These are phyloP conservation scores for Aurifilum marmelostoma DNA, from an alignment of 2,329 filamentous ascomycete species.

Conservation along the genomic window DNA sequence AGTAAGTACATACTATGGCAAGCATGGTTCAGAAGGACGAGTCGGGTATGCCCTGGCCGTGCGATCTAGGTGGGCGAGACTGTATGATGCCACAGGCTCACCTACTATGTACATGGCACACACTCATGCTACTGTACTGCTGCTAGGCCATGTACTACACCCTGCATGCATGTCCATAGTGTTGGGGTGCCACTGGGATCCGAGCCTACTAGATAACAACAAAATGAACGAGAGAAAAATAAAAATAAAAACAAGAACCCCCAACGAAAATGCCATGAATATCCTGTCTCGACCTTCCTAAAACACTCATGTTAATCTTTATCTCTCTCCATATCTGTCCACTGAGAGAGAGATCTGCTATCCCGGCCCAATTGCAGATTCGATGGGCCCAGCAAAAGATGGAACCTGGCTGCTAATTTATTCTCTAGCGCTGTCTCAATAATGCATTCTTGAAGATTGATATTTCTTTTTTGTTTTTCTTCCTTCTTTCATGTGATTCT, in stretches of 20 bases:
- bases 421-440: background rate
- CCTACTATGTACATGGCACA: too few species aligned
- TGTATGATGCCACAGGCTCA: background rate
- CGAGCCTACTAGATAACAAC: background rate
- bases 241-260: background rate
- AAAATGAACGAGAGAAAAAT: background rate
- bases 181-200: background rate
- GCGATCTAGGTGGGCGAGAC: background rate
- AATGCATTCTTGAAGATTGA: background rate
- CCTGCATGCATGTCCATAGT: background rate
- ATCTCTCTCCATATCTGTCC: background rate
- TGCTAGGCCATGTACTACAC: too few species aligned
- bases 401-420: background rate
- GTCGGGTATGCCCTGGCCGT: background rate
- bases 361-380: background rate
- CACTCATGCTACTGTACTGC: too few species aligned
- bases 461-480: too few species aligned
- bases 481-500: background rate
- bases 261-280: background rate
- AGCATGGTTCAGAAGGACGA: background rate
- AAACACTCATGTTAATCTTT: background rate
- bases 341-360: background rate
- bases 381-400: background rate
- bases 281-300: background rate
- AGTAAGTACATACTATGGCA: background rate